Percentiles rank a stretch among this genome's conserved stretches.
Evolutionary conservation across 2,329 filamentous ascomycete genomes (phyloP).

Genomic region (Fusarium nygamai): DNA sequence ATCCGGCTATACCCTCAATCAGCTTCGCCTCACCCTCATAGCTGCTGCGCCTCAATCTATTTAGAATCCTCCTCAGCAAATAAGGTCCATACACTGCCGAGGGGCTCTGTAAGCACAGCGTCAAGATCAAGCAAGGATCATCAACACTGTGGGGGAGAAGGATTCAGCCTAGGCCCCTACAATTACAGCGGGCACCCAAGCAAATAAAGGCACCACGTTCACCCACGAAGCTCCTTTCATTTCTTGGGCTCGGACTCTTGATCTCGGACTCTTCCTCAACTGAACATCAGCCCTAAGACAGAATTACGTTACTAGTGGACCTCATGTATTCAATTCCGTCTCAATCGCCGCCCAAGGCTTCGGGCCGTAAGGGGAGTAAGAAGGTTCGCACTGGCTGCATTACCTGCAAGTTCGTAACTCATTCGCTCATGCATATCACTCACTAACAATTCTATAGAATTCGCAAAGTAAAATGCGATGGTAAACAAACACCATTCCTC

Average conservation of each 20-base stretch:
- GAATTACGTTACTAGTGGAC: not conserved
- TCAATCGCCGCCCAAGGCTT: conserved; percentile 23
- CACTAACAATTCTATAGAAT: conserved; percentile 5
- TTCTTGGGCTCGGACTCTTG: conserved; percentile 29
- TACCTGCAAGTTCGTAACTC: conserved; percentile 63
- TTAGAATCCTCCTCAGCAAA: not conserved
- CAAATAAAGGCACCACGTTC: conserved; percentile 24
- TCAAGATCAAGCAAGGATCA: not conserved
- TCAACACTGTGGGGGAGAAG: not conserved
- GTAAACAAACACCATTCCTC: not conserved
- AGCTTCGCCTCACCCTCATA: not conserved
- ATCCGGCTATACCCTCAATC: not conserved
- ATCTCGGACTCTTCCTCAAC: conserved; percentile 5
- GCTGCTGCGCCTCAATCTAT: conserved; percentile 4
- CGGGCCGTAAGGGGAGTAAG: conserved; percentile 54
- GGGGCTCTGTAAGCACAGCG: conserved; percentile 1
- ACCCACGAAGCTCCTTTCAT: conserved; percentile 10
- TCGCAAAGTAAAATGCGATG: conserved; percentile 22
- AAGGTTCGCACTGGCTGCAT: conserved; percentile 62
- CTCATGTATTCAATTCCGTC: conserved; percentile 16
- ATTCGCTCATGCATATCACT: too few species aligned
- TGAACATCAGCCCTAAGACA: not conserved
- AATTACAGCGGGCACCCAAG: conserved; percentile 7
- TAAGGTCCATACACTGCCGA: not conserved
- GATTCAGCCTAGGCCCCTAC: conserved; percentile 1